phyloP scores from a whole-genome alignment of 495 filamentous ascomycete species.

The Penicillium egyptiacum region DNA sequence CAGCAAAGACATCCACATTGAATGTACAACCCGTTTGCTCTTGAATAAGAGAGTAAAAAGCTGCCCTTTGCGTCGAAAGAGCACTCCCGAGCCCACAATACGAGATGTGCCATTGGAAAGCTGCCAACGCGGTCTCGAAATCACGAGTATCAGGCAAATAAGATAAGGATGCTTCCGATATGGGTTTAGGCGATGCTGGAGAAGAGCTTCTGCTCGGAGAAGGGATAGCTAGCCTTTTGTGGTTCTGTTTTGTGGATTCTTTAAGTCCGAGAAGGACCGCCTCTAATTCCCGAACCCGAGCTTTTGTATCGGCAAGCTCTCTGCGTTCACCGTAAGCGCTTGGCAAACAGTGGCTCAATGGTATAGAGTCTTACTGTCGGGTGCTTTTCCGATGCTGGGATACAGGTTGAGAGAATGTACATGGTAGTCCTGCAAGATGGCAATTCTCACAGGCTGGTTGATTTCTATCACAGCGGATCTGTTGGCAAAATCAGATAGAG shows the following conservation, averaged over 20 bases:
- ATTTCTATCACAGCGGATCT: conserved; percentile 33
- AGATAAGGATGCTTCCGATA: background rate
- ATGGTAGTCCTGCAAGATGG: conserved; percentile 22
- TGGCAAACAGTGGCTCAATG: background rate
- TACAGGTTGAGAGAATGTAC: conserved; percentile 21
- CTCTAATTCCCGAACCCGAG: conserved; percentile 27
- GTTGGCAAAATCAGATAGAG: background rate
- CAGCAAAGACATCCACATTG: conserved; percentile 26
- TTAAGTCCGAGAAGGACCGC: conserved; percentile 11
- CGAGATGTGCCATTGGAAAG: conserved; percentile 26
- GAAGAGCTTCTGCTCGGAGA: conserved; percentile 11
- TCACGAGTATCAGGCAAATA: conserved; percentile 19
- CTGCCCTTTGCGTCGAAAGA: conserved; percentile 18
- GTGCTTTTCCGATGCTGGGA: conserved; percentile 20
- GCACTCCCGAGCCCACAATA: conserved; percentile 26
- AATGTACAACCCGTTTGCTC: conserved; percentile 21
- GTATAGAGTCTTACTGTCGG: conserved; percentile 21
- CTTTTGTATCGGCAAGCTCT: conserved; percentile 26
- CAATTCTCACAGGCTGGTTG: conserved; percentile 34
- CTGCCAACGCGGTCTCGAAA: conserved; percentile 24
- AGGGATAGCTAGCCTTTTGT: background rate
- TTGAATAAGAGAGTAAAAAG: conserved; percentile 23
- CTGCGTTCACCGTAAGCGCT: conserved; percentile 16
- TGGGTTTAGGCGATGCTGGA: background rate
- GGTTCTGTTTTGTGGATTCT: conserved; percentile 7